Conservation (phyloP, 495 filamentous ascomycete genomes). For the Annulohypoxylon moriforme region DNA sequence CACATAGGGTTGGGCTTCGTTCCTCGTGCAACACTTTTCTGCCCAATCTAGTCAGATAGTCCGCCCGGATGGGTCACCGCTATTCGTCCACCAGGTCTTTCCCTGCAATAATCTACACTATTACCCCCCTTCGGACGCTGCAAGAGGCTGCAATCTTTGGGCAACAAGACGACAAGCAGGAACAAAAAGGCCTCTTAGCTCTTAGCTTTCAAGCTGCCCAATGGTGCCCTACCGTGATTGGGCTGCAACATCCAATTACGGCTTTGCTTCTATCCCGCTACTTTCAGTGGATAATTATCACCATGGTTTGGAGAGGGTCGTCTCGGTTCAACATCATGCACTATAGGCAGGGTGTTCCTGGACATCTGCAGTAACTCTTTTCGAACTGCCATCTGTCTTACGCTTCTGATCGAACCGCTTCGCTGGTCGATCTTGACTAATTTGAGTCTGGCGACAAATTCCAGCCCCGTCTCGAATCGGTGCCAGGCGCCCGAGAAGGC, state of each 20-base stretch:
- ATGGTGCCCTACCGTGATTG: conserved; percentile 50
- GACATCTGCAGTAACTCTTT: conserved; percentile 32
- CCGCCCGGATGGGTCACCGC: conserved; percentile 43
- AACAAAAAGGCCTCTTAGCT: conserved; percentile 21
- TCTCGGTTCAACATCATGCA: conserved; percentile 25
- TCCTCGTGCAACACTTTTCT: conserved; percentile 45
- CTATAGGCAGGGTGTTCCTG: conserved; percentile 45
- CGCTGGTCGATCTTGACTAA: conserved; percentile 42
- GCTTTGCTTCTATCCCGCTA: conserved; percentile 24
- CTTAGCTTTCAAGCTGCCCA: conserved; percentile 47
- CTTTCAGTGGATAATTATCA: conserved; percentile 34
- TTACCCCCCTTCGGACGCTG: conserved; percentile 22
- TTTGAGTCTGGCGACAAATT: conserved; percentile 39
- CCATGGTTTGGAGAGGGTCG: conserved; percentile 27
- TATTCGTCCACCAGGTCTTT: conserved; percentile 40
- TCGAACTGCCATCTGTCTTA: conserved; percentile 35
- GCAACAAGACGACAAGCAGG: conserved; percentile 39
- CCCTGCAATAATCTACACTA: conserved; percentile 40
- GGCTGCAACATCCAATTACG: conserved; percentile 43
- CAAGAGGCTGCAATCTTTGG: conserved; percentile 36
- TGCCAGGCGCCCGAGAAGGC: conserved; percentile 43
- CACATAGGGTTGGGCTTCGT: conserved; percentile 41
- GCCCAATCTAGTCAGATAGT: conserved; percentile 50
- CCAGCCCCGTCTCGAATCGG: conserved; percentile 42
- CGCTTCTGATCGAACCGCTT: conserved; percentile 28